Conservation (phyloP, 257 asterid species). For the Perilla frutescens region DNA sequence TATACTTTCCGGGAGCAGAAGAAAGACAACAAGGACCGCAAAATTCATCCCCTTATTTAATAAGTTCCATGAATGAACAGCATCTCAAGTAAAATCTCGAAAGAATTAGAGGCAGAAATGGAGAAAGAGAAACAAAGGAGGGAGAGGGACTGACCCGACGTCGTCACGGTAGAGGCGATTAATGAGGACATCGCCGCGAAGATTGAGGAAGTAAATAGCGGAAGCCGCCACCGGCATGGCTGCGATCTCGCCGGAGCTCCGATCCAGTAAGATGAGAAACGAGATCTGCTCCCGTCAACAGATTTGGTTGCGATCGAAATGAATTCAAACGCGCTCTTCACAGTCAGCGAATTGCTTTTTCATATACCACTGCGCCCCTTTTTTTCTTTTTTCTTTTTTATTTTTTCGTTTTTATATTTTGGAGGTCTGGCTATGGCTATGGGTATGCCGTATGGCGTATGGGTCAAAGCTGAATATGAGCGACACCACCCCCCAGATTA, state of each 20-base stretch:
- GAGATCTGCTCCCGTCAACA: constrained; percentile 40
- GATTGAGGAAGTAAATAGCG: constrained; percentile 91
- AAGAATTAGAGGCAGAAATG: not conserved
- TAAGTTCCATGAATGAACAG: constrained; percentile 3
- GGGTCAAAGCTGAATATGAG: too few species aligned
- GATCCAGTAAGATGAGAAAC: constrained; percentile 41
- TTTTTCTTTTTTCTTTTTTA: too few species aligned
- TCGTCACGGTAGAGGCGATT: constrained; percentile 99
- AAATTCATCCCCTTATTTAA: not conserved
- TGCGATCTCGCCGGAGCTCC: constrained; percentile 43
- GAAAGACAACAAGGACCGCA: not conserved
- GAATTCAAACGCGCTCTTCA: constrained; percentile 31
- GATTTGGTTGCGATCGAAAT: constrained; percentile 30
- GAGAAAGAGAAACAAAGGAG: not conserved
- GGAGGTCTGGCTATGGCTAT: too few species aligned
- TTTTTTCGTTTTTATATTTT: not conserved
- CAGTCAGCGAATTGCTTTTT: constrained; percentile 39
- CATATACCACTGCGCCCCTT: constrained; percentile 23
- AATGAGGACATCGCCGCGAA: constrained; percentile 98
- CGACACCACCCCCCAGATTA: too few species aligned
- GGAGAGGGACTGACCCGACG: constrained; percentile 68
- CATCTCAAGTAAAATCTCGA: not conserved
- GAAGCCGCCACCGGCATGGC: constrained; percentile 99
- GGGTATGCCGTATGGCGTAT: too few species aligned
- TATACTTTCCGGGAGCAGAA: not conserved